Base-by-base conservation (phyloP, 441 rosid genomes). In the Cnidoscolus chayamansa region DNA sequence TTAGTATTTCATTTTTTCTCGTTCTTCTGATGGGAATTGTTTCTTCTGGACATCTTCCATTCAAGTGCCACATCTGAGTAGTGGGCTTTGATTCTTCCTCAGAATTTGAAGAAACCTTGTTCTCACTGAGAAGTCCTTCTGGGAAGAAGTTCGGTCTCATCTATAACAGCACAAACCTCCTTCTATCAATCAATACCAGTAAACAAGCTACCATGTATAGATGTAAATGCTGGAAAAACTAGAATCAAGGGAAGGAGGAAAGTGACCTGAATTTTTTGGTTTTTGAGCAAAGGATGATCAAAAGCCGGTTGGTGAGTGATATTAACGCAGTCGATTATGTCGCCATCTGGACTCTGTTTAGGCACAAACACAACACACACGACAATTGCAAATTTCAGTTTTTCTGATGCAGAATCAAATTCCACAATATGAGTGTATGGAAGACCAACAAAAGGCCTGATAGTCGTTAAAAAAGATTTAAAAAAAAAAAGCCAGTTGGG, bases 11-110 rank as follows among this genome's bases (percentile, higher is more conserved):
- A 13, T 85, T 88, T 72, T 78, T 67, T 56, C 82, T 90, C 2
- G 94, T 90, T 81, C 97, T 84, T 78, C 97, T 87, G 35, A 92
- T 65, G 13, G 96, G 97, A 56, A 92, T 85, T 15, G 96, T 92
- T 56, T 82, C 90, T 74, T 84, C 81, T 2, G 91, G 80, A 37
- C 97, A 92, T 73, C 80, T 80, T 2, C 94, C 96, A 31, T 85
- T 90, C 43, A 59, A 54, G 72, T 92, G 97, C 97, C 96, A 92
- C 72, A 89, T 76, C 86, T 92, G 97, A 63, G 76, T 83, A 16
- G 89, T 80, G 11, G 86, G 80, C 67, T 71, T 79, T 62, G 86
- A 74, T 45, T 80, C 78, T 64, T 78, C 85, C 60, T 56, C 6
- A 20, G 4, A 56, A 17, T 81, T 78, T 1, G 51, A 32, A 74